A percentile compares a stretch with the other conserved stretches of the same genome.
phyloP scores from a whole-genome alignment of 768 basidiomycete genomes.

The Kwoniella bestiolae region DNA sequence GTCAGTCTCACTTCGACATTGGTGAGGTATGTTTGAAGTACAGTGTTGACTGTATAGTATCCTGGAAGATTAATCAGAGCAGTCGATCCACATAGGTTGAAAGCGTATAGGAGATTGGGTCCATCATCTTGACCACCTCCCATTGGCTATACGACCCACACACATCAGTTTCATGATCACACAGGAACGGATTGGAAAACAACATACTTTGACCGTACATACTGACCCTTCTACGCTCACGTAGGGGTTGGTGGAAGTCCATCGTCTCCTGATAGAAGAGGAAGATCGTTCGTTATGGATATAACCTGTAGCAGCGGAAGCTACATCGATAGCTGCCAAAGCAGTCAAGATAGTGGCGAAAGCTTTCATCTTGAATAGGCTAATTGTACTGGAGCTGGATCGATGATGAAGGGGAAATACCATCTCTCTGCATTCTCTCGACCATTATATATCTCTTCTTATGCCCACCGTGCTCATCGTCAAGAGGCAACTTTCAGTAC shows the following conservation, averaged over 20 bases:
- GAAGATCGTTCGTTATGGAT: constrained; percentile 14
- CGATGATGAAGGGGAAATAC: neutral
- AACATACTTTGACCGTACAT: constrained; percentile 34
- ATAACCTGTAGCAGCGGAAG: constrained; percentile 17
- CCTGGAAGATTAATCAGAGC: constrained; percentile 36
- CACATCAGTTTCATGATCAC: neutral
- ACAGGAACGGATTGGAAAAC: neutral
- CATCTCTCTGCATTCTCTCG: neutral
- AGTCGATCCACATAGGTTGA: constrained; percentile 31
- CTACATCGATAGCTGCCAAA: constrained; percentile 9
- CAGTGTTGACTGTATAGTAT: constrained; percentile 57
- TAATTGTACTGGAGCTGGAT: neutral
- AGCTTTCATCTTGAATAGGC: constrained; percentile 8
- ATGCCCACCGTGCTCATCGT: neutral
- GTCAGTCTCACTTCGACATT: constrained; percentile 60
- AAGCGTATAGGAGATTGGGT: constrained; percentile 32
- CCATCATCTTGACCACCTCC: constrained; percentile 34
- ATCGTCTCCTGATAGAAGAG: constrained; percentile 4
- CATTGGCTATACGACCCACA: constrained; percentile 16
- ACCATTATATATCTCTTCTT: constrained; percentile 1
- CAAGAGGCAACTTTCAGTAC: neutral
- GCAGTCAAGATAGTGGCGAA: neutral
- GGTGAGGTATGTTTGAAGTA: constrained; percentile 59
- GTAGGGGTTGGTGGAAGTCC: constrained; percentile 29
- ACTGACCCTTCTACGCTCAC: constrained; percentile 28